Conservation (phyloP, 805 yeast species). For the Lipomyces anomalus region DNA sequence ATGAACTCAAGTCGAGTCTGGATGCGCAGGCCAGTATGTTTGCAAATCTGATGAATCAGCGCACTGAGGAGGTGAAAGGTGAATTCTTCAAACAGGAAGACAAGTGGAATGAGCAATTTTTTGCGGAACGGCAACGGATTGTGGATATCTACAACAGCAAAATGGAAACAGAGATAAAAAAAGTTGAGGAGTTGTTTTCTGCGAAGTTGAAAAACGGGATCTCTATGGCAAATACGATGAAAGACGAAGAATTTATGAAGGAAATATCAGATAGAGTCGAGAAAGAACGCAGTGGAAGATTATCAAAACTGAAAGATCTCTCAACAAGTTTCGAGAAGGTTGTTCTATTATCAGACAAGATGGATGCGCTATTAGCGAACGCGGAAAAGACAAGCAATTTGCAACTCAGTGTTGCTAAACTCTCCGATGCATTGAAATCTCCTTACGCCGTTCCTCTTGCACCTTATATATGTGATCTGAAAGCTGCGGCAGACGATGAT, state of each 20-base stretch:
- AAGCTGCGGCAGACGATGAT: constrained; percentile 40
- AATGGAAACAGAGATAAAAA: constrained; percentile 58
- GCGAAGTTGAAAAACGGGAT: constrained; percentile 34
- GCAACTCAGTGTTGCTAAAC: constrained; percentile 42
- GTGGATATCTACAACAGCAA: constrained; percentile 54
- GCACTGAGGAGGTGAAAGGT: constrained; percentile 28
- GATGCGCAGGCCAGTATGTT: constrained; percentile 33
- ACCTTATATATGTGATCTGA: constrained; percentile 31
- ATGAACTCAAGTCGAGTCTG: constrained; percentile 25
- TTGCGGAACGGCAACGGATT: constrained; percentile 53
- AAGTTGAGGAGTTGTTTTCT: constrained; percentile 48
- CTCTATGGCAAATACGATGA: constrained; percentile 56
- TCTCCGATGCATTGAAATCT: constrained; percentile 39
- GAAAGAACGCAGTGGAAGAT: constrained; percentile 70
- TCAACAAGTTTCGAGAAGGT: constrained; percentile 52
- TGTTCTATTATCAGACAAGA: constrained; percentile 37
- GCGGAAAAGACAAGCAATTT: constrained; percentile 39
- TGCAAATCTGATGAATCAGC: constrained; percentile 25
- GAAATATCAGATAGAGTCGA: constrained; percentile 55
- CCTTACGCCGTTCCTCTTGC: constrained; percentile 37
- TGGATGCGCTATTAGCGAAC: constrained; percentile 37
- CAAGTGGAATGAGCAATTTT: constrained; percentile 55
- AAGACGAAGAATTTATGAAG: constrained; percentile 60
- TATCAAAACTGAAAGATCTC: constrained; percentile 61
- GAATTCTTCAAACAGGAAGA: constrained; percentile 43